phyloP scores from a whole-genome alignment of 306 rosid genomes.

The Medicago lupulina region DNA sequence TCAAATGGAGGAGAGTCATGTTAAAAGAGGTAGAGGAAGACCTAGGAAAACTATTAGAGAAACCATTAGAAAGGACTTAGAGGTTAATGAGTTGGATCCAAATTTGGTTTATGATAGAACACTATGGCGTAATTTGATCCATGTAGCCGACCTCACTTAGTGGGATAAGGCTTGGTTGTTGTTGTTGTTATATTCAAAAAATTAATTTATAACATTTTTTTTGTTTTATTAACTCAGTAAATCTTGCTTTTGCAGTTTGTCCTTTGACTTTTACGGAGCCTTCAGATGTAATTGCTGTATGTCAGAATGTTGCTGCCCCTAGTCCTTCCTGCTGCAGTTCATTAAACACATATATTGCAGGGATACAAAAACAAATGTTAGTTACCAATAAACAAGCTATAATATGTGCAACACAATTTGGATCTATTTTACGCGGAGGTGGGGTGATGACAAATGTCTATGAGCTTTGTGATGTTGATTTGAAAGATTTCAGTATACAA shows the following conservation, averaged over 20 bases:
- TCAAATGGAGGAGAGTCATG: too few relatives aligned
- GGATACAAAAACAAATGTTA: slow-evolving; percentile 91
- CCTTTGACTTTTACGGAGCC: slow-evolving; percentile 92
- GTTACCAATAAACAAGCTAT: slow-evolving; percentile 97
- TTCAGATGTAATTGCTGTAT: slow-evolving; percentile 73
- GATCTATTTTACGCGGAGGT: slow-evolving; percentile 87
- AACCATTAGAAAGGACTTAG: too few relatives aligned
- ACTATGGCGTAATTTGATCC: too few relatives aligned
- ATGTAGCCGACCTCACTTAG: too few relatives aligned
- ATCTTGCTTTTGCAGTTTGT: slow-evolving; percentile 70
- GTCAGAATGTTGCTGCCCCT: slow-evolving; percentile 86
- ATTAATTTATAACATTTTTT: slow-evolving; percentile 28
- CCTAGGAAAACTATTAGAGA: too few relatives aligned
- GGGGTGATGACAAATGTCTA: slow-evolving; percentile 85
- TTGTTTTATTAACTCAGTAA: slow-evolving; percentile 14
- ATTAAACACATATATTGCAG: slow-evolving; percentile 75
- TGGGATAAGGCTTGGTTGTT: too few relatives aligned
- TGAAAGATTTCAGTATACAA: slow-evolving; percentile 98
- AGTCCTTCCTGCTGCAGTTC: slow-evolving; percentile 96
- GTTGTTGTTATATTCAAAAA: neutral
- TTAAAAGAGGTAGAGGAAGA: too few relatives aligned
- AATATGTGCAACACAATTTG: slow-evolving; percentile 89
- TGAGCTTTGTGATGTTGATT: slow-evolving; percentile 93
- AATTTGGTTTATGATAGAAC: too few relatives aligned
- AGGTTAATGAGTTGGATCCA: too few relatives aligned